phyloP scores from a whole-genome alignment of 139 green algal genomes.

The Yamagishiella unicocca region DNA sequence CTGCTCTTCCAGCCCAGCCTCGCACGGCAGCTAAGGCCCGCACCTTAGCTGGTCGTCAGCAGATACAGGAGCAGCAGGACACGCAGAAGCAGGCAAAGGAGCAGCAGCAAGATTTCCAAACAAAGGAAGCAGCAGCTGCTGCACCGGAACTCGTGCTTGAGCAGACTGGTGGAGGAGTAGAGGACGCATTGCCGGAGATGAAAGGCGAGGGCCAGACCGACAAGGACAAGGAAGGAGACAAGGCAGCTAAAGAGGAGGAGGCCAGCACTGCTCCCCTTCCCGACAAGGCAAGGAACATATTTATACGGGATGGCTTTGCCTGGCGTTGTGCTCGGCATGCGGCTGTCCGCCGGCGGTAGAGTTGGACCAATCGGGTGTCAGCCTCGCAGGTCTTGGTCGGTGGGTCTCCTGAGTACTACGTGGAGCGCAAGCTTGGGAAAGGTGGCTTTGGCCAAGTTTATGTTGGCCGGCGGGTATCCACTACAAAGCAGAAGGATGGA shows the following conservation, averaged over 20 bases:
- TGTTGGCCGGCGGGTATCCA: constrained; percentile 74
- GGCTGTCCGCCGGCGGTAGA: no score
- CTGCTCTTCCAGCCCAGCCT: not conserved
- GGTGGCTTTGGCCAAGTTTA: constrained; percentile 97
- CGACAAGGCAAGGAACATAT: constrained; percentile 75
- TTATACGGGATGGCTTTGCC: no score
- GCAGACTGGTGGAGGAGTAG: not conserved
- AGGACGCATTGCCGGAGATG: not conserved
- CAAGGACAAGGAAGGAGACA: constrained; percentile 56
- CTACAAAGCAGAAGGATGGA: constrained; percentile 83
- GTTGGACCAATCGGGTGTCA: no score
- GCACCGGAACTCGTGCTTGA: not conserved
- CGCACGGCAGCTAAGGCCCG: not conserved
- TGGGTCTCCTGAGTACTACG: constrained; percentile 88
- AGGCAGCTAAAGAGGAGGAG: constrained; percentile 67
- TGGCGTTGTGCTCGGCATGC: no score
- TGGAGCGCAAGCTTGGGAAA: constrained; percentile 95
- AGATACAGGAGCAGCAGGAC: not conserved
- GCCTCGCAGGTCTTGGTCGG: constrained; percentile 84
- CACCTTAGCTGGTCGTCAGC: not conserved
- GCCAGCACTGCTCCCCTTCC: constrained; percentile 75
- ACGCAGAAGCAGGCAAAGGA: not conserved
- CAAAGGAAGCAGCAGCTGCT: not conserved
- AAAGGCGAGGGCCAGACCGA: constrained; percentile 44
- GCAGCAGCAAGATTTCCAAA: not conserved